Percentiles rank a stretch among this genome's conserved stretches.
Conservation (phyloP, 805 yeast species). For the Kuraishia cidri region DNA sequence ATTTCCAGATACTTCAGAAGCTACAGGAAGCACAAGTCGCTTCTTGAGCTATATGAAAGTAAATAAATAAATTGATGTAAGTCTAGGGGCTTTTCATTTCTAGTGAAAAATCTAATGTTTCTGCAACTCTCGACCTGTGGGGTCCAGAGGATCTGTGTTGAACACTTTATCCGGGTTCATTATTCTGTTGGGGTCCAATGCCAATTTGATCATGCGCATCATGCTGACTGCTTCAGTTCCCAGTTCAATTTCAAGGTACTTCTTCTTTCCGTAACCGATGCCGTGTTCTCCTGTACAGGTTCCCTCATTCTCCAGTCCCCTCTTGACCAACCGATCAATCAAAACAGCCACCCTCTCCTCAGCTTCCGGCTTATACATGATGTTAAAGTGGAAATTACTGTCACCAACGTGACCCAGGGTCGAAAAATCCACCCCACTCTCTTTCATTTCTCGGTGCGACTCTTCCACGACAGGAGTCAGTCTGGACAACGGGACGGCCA, state of each 20-base stretch:
- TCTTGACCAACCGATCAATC: constrained; percentile 44
- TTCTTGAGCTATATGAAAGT: not conserved
- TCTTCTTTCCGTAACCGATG: constrained; percentile 35
- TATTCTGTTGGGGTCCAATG: constrained; percentile 31
- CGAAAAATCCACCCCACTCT: too few relatives aligned
- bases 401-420: constrained; percentile 37
- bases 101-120: not conserved
- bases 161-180: constrained; percentile 36
- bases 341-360: constrained; percentile 22
- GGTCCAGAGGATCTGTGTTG: constrained; percentile 23
- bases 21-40: too few relatives aligned
- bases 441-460: too few relatives aligned
- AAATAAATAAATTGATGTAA: too few relatives aligned
- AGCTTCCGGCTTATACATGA: constrained; percentile 23
- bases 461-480: too few relatives aligned
- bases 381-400: constrained; percentile 35
- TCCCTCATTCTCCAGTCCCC: constrained; percentile 40
- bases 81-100: too few relatives aligned
- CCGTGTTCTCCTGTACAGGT: constrained; percentile 36
- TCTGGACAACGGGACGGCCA: too few relatives aligned
- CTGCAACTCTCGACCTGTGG: not conserved
- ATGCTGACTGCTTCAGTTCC: constrained; percentile 27
- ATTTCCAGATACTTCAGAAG: constrained; percentile 9
- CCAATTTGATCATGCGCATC: constrained; percentile 31
- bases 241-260: constrained; percentile 26